Conservation (phyloP, 768 basidiomycete species). For the Suillus variegatus region DNA sequence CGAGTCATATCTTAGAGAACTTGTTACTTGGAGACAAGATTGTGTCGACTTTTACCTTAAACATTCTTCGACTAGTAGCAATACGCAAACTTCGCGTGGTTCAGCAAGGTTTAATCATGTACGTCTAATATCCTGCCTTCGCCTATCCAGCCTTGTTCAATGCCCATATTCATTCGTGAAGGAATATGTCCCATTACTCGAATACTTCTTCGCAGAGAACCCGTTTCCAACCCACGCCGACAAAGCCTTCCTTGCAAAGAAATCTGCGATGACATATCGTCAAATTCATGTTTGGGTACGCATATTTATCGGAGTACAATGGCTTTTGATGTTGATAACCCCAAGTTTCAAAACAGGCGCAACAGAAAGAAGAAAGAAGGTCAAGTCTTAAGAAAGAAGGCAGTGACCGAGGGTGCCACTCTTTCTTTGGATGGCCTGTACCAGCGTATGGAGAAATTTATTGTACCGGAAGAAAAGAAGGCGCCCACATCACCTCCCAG, state of each 20-base stretch:
- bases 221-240: slow-evolving; percentile 47
- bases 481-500: slow-evolving; percentile 1
- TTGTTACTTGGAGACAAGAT: no score
- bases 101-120: background rate
- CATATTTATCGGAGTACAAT: background rate
- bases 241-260: slow-evolving; percentile 40
- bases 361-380: slow-evolving; percentile 24
- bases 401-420: slow-evolving; percentile 20
- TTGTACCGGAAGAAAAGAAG: slow-evolving; percentile 20
- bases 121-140: background rate
- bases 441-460: slow-evolving; percentile 26
- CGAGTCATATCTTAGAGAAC: no score
- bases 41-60: no score
- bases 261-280: slow-evolving; percentile 41
- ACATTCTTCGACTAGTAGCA: background rate
- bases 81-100: rapidly evolving
- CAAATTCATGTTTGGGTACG: slow-evolving; percentile 61
- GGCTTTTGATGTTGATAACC: background rate
- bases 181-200: slow-evolving; percentile 46
- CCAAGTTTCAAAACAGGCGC: slow-evolving; percentile 58
- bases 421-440: slow-evolving; percentile 28
- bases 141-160: no score
- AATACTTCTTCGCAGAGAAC: slow-evolving; percentile 49
- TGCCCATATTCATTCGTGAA: no score
- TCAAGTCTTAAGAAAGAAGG: slow-evolving; percentile 31